Evolutionary conservation across 1,139 yeast genomes (phyloP), one percentile per base, ranked within the genome.

Genomic region (Diutina catenulata): DNA sequence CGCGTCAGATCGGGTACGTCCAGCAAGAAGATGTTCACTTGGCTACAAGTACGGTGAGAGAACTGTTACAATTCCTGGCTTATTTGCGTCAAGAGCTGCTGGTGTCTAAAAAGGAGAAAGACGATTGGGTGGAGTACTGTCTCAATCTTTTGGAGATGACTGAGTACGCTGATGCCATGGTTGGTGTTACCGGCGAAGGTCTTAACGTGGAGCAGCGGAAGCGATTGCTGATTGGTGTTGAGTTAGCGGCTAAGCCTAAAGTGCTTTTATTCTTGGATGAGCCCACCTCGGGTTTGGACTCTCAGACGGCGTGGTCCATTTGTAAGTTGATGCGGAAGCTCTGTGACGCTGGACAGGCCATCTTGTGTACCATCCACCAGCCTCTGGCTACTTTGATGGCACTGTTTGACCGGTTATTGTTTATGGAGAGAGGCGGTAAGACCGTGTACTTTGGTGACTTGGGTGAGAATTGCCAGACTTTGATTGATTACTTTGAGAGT

Each of bases 201-300:
- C 63, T 82, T 46, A 82, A 82, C 54, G 93, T 82, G 44, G 94
- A 83, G 57, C 94, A 82, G 59, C 73, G 94, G 50, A 83, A 83
- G 65, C 74, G 93, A 54, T 66, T 83, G 48, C 80, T 94, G 15
- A 78, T 81, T 53, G 88, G 94, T 47, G 93, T 86, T 41, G 95
- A 86, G 52, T 64, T 86, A 42, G 93, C 86, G 32, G 94, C 95
- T 19, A 84, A 81, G 55, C 95, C 95, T 4, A 78, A 80, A 46
- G 64, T 86, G 41, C 62, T 86, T 43, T 63, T 86, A 40, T 86
- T 86, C 59, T 68, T 86, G 51, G 95, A 86, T 60, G 95, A 86
- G 56, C 95, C 95, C 7, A 86, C 95, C 18, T 84, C 95, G 5
- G 95, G 95, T 52, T 67, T 86, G 47, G 95, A 86, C 55, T 83